Evolutionary conservation across 75 land plant species (phyloP), one percentile per base, ranked within the genome.

Genomic region (Pseudotsuga menziesii): DNA sequence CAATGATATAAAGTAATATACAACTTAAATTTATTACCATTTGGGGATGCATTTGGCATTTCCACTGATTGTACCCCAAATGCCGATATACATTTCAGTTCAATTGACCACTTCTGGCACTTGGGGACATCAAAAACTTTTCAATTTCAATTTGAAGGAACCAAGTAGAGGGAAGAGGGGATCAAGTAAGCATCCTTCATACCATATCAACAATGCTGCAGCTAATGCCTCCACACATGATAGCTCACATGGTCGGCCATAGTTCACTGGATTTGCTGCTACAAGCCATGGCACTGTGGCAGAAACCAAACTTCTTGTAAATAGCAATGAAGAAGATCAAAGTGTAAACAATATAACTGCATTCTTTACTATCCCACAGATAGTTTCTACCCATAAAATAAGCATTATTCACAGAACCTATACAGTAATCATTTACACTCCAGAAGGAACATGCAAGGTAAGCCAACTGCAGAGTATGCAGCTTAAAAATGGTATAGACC

Each of bases 191-290:
- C 52, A 69, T 39, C 25, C 58, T 73, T 73, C 60, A 25, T 84
- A 94, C 97, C 95, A 96, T 72, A 96, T 93, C 15, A 92, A 78
- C 56, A 96, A 69, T 56, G 97, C 99, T 36, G 94, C 99, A 36
- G 97, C 81, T 77, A 96, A 74, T 61, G 99, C 99, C 76, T 96
- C 99, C 20, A 96, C 99, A 81, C 99, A 96, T 35, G 99, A 94
- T 14, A 96, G 80, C 77, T 96, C 82, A 82, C 97, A 96, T 23
- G 99, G 99, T 58, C 88, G 76, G 25, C 99, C 99, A 89, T 96
- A 96, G 61, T 96, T 96, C 61, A 93, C 92, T 36, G 99, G 99
- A 61, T 96, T 96, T 56, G 99, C 99, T 12, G 99, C 99, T 19
- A 94, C 99, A 69, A 94, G 80, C 99, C 99, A 96, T 14, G 99